Evolutionary conservation across 1,139 yeast species (phyloP).

Genomic region (Debaryomycetaceae sp.): DNA sequence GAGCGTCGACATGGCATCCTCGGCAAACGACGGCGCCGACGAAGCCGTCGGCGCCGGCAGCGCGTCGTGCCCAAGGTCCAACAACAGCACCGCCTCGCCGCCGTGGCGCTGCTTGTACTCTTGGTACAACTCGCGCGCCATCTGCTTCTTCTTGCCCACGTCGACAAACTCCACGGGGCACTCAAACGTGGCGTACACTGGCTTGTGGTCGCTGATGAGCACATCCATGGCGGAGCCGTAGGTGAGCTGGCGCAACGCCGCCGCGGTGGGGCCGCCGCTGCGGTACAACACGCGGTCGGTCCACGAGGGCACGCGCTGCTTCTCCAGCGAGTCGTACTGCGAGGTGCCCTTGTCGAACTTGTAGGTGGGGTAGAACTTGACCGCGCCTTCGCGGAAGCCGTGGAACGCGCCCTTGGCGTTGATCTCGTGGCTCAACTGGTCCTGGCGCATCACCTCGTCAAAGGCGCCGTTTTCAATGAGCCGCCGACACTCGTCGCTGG

Average conservation of each 20-base stretch:
- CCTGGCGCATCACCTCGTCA: conserved; percentile 60
- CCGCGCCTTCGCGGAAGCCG: conserved; percentile 72
- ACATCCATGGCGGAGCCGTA: conserved; percentile 56
- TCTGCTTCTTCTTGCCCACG: conserved; percentile 23
- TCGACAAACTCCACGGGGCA: conserved; percentile 65
- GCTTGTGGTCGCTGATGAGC: conserved; percentile 83
- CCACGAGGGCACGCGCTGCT: conserved; percentile 95
- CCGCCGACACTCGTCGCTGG: conserved; percentile 70
- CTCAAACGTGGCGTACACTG: conserved; percentile 74
- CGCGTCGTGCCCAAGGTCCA: conserved; percentile 13
- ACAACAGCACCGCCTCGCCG: conserved; percentile 15
- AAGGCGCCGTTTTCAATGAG: conserved; percentile 43
- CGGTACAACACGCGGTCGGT: conserved; percentile 78
- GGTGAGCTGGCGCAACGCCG: conserved; percentile 54
- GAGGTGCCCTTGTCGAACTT: conserved; percentile 84
- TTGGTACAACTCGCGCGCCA: conserved; percentile 30
- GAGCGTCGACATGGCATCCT: conserved; percentile 33
- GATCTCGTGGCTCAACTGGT: conserved; percentile 84
- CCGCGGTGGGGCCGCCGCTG: conserved; percentile 17
- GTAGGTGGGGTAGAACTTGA: conserved; percentile 79
- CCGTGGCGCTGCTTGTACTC: conserved; percentile 30
- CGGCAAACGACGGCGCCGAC: conserved; percentile 14
- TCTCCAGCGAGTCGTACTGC: conserved; percentile 80
- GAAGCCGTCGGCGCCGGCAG: conserved; percentile 8
- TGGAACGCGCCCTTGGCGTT: conserved; percentile 70